Evolutionary conservation across 352 stramenopile genomes (phyloP).

Genomic region (Phytophthora cryptogea): DNA sequence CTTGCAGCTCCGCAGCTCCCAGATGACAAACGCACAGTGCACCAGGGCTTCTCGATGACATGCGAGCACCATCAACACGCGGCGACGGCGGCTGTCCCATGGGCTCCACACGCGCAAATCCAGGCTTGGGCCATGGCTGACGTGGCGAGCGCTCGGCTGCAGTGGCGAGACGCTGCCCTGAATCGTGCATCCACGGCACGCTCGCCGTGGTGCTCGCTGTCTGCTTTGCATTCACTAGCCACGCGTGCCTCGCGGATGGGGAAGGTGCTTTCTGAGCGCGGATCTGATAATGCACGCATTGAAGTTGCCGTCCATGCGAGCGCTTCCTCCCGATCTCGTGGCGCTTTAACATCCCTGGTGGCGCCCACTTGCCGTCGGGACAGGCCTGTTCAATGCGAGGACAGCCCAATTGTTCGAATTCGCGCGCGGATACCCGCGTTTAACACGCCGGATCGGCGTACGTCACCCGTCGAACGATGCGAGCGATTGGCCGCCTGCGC

Average conservation of each 20-base stretch:
- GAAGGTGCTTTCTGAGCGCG: constrained; percentile 10
- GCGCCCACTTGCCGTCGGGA: background rate
- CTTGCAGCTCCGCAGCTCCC: background rate
- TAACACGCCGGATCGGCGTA: constrained; percentile 9
- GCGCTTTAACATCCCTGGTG: too few species aligned
- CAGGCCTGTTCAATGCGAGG: background rate
- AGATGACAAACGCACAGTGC: constrained; percentile 6
- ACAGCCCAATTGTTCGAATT: constrained; percentile 17
- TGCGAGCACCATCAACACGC: constrained; percentile 4
- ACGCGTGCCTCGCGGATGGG: constrained; percentile 18
- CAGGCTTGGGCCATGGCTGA: constrained; percentile 2
- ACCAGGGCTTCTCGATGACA: background rate
- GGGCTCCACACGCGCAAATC: constrained; percentile 15
- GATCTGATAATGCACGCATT: constrained; percentile 28
- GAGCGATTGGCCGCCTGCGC: background rate
- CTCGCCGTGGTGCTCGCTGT: background rate
- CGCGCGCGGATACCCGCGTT: constrained; percentile 9
- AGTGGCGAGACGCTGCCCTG: constrained; percentile 3
- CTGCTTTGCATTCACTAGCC: constrained; percentile 12
- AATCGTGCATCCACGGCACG: constrained; percentile 4
- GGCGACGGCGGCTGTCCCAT: background rate
- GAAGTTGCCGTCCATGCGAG: constrained; percentile 3
- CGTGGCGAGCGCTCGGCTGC: constrained; percentile 1
- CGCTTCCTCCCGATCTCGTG: too few species aligned
- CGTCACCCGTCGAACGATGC: constrained; percentile 7